Evolutionary conservation across 768 basidiomycete genomes (phyloP), one percentile per base, ranked within the genome.

Genomic region (Termitomyces sp.): DNA sequence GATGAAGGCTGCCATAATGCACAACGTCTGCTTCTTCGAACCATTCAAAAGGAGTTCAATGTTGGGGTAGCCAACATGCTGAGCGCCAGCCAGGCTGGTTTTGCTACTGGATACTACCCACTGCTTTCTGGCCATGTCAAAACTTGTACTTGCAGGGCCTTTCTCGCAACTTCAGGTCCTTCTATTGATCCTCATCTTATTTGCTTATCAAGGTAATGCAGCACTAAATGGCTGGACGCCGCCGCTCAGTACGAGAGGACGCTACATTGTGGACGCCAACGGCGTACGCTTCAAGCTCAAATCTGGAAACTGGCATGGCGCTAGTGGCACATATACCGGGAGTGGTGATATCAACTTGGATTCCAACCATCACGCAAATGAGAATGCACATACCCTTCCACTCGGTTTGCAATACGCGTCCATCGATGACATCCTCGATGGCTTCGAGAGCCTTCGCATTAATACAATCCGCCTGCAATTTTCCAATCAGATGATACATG

Each of bases 401-500:
- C 51, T 61, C 4, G 61, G 58, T 39, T 35, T 59, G 27, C 58
- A 61, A 17, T 56, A 59, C 35, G 52, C 42, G 9, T 28, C 50
- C 2, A 37, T 61, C 27, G n/a, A 34, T 27, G 49, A 52, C 30
- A 55, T 59, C 23, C 58, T 59, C n/a, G 55, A 61, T 12, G 49
- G 39, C 27, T 61, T 59, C 16, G 58, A 61, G 48, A 51, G 39
- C 10, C 58, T 59, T 37, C 43, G 55, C 25, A 59, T 61, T 25
- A 59, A 61, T 40, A 56, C 58, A 3, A 50, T 59, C 28, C 61
- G 55, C 11, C 35, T 61, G 23, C 58, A 55, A 12, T 61, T 61
- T 40, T 61, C 61, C 46, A 61, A 61, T 52, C 41, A 61, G 52
- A 61, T 61, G 61, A 61, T 61, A 19, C 61, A 59, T 21, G 60